A percentile compares a stretch with the other conserved stretches of the same genome.
These are phyloP conservation scores for Sarocladium brachiariae DNA, from an alignment of 2,329 filamentous ascomycete genomes.

Conservation along the genomic window DNA sequence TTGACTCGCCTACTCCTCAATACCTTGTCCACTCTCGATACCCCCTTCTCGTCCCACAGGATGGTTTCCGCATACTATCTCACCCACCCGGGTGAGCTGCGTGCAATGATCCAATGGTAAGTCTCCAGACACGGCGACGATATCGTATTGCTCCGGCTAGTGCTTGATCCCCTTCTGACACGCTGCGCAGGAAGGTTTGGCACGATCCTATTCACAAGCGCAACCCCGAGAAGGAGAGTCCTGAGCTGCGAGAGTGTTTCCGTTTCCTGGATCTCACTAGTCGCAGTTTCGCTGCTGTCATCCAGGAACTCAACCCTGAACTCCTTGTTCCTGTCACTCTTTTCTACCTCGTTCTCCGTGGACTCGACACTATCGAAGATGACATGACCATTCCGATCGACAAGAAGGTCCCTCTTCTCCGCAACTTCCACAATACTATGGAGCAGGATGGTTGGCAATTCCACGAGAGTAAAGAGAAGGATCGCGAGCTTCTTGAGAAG, in stretches of 20 bases:
- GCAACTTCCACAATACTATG: conserved; percentile 73
- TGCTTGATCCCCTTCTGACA: not conserved
- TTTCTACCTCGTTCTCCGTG: conserved; percentile 90
- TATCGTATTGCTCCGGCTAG: not conserved
- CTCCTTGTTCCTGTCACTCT: conserved; percentile 81
- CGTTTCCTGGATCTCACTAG: conserved; percentile 80
- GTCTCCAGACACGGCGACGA: conserved; percentile 17
- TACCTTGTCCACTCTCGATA: not conserved
- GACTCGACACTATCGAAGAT: conserved; percentile 96
- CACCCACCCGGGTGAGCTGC: conserved; percentile 70
- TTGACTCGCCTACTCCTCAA: not conserved
- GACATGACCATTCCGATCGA: conserved; percentile 85
- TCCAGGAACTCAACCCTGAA: conserved; percentile 92
- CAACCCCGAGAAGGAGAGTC: conserved; percentile 66
- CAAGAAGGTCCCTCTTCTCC: conserved; percentile 79
- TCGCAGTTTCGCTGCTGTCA: conserved; percentile 87
- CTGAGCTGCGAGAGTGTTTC: conserved; percentile 76
- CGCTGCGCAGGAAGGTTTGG: conserved; percentile 74
- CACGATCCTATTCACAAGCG: conserved; percentile 89
- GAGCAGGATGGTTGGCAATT: conserved; percentile 88
- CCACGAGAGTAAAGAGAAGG: conserved; percentile 85
- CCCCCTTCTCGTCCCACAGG: conserved; percentile 21
- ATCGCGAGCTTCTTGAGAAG: conserved; percentile 83
- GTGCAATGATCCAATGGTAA: conserved; percentile 84
- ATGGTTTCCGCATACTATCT: conserved; percentile 66